These are phyloP conservation scores for Yamadazyma triangularis DNA, from an alignment of 1,139 yeast genomes.

Conservation along the genomic window DNA sequence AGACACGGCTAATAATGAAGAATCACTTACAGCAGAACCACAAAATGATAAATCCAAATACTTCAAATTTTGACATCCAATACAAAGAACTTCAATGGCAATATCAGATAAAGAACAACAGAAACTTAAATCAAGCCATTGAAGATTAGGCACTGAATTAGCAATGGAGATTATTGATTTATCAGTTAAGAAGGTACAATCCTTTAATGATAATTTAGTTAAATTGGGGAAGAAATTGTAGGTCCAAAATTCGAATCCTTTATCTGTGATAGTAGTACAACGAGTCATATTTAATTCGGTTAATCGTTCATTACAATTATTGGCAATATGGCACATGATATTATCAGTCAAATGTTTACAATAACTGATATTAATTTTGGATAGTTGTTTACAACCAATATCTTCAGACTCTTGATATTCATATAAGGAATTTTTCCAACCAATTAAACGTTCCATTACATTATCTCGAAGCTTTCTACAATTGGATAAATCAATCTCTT, in stretches of 20 bases:
- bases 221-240: constrained; percentile 50
- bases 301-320: constrained; percentile 52
- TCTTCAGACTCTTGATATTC: constrained; percentile 13
- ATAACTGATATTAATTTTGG: constrained; percentile 55
- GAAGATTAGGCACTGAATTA: constrained; percentile 54
- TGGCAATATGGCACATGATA: constrained; percentile 59
- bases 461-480: constrained; percentile 71
- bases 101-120: constrained; percentile 73
- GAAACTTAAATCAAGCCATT: constrained; percentile 57
- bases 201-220: constrained; percentile 52
- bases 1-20: constrained; percentile 60
- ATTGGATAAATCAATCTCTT: constrained; percentile 62
- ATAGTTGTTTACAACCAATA: constrained; percentile 57
- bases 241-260: constrained; percentile 66
- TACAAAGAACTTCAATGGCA: constrained; percentile 59
- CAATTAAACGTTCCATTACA: constrained; percentile 62
- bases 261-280: constrained; percentile 74
- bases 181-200: constrained; percentile 72
- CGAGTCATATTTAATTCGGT: constrained; percentile 61
- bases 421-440: constrained; percentile 35
- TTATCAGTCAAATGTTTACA: constrained; percentile 72
- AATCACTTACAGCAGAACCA: constrained; percentile 76
- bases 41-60: constrained; percentile 64
- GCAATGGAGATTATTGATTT: constrained; percentile 59
- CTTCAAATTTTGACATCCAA: constrained; percentile 56